phyloP scores from a whole-genome alignment of 176 grass and related monocot genomes.

The Carex myosuroides region DNA sequence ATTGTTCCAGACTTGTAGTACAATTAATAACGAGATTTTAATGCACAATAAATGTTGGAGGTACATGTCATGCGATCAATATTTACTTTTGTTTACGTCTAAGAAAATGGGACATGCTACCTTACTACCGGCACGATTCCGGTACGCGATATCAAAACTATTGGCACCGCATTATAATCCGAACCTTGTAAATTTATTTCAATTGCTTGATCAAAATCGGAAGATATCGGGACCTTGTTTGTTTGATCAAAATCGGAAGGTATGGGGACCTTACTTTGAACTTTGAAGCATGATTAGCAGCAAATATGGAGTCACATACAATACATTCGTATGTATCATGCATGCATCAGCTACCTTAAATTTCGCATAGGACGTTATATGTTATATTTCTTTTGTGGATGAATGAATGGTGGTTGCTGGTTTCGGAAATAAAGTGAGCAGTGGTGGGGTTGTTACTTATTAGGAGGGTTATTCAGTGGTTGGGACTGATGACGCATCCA shows the following conservation, averaged over 20 bases:
- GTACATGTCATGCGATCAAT: slow-evolving; percentile 4
- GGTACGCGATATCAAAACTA: neutral
- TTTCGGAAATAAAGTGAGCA: neutral
- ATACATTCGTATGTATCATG: neutral
- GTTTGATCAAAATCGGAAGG: neutral
- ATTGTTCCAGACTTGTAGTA: neutral
- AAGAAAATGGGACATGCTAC: neutral
- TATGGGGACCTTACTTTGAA: too few relatives aligned
- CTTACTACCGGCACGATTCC: neutral
- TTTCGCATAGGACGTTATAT: neutral
- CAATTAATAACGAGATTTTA: neutral
- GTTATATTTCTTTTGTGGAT: neutral
- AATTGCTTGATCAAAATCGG: neutral
- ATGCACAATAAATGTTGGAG: slow-evolving; percentile 22
- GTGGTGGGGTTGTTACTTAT: neutral
- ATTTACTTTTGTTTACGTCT: neutral
- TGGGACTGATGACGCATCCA: neutral
- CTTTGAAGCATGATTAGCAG: too few relatives aligned
- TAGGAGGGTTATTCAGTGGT: neutral
- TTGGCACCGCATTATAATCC: neutral
- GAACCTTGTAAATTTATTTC: neutral
- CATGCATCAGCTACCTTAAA: neutral
- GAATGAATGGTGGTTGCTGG: neutral
- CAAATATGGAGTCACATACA: neutral
- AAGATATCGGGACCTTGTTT: neutral